A percentile compares a stretch with the other conserved stretches of the same genome.
phyloP scores from a whole-genome alignment of 2,329 filamentous ascomycete genomes.

The Exophiala spinifera region DNA sequence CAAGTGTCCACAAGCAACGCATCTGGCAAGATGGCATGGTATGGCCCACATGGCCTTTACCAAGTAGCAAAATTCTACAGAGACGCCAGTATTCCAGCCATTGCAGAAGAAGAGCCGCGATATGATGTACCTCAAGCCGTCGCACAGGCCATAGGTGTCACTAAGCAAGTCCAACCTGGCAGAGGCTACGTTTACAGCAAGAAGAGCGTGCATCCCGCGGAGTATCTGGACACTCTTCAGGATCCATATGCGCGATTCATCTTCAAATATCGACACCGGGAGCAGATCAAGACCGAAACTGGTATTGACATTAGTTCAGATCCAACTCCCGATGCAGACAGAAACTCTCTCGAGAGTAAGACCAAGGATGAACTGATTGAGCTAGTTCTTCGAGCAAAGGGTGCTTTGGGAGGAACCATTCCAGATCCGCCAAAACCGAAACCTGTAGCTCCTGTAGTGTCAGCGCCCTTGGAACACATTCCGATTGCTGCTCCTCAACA shows the following conservation, averaged over 20 bases:
- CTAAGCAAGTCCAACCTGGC: constrained; percentile 35
- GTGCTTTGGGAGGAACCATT: constrained; percentile 21
- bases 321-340: constrained; percentile 22
- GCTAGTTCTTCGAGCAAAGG: constrained; percentile 25
- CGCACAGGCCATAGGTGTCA: constrained; percentile 14
- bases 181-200: constrained; percentile 32
- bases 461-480: constrained; percentile 14
- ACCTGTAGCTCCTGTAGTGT: background rate
- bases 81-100: constrained; percentile 3
- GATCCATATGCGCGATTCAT: constrained; percentile 35
- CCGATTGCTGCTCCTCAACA: constrained; percentile 20
- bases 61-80: constrained; percentile 16
- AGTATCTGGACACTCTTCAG: constrained; percentile 33
- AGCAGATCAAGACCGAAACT: constrained; percentile 24
- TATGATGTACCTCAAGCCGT: constrained; percentile 27
- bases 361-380: constrained; percentile 27
- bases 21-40: constrained; percentile 11
- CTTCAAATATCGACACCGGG: constrained; percentile 34
- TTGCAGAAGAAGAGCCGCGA: constrained; percentile 28
- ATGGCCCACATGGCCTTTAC: constrained; percentile 29
- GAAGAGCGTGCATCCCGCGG: constrained; percentile 28
- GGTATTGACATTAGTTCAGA: constrained; percentile 22
- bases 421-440: constrained; percentile 14
- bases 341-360: constrained; percentile 21
- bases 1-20: background rate